Evolutionary conservation across 2,329 filamentous ascomycete genomes (phyloP), one percentile per base, ranked within the genome.

Genomic region (Epichloe gansuensis): DNA sequence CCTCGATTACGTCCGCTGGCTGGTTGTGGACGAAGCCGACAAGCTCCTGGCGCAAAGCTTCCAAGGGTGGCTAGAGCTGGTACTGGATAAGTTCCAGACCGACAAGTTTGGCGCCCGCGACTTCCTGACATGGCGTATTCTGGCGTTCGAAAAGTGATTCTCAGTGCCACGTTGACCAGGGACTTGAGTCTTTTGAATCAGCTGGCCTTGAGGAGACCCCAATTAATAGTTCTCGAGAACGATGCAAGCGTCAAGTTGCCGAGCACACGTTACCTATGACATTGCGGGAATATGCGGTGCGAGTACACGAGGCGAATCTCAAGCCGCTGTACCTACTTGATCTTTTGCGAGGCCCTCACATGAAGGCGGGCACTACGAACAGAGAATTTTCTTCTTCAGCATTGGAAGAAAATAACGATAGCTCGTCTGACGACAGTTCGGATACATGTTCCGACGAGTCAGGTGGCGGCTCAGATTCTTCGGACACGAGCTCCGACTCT

Each of bases 21-120:
- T 97, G 0, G 81, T 96, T 3, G 86, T 96, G 46, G 91, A 97
- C 61, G 91, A 97, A 69, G 93, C 91, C 11, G 91, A 97, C 67
- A 89, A 93, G 63, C 73, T 97, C 12, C 77, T 97, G 5, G 86
- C 91, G 44, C 88, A 97, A 66, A 91, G 86, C 62, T 96, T 93
- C 67, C 91, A 96, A 65, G 86, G 91, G 61, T 96, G 91, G 91
- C 74, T 94, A 3, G 80, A 83, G 42, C 71, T 84, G 0, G 80
- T 93, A 6, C 83, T 88, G 63, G 78, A 83, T 15, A 71, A 73
- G 45, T 73, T 88, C 56, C 74, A 75, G 39, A 67, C 65, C 2
- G 65, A 66, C 2, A 72, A 73, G 43, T 75, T 75, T 58, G 74
- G 75, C 25, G 69, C 74, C 2, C 71, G 78, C 47, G 76, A 81